Evolutionary conservation across 2,329 filamentous ascomycete genomes (phyloP), one percentile per base, ranked within the genome.

Genomic region (Microdochium paspali): DNA sequence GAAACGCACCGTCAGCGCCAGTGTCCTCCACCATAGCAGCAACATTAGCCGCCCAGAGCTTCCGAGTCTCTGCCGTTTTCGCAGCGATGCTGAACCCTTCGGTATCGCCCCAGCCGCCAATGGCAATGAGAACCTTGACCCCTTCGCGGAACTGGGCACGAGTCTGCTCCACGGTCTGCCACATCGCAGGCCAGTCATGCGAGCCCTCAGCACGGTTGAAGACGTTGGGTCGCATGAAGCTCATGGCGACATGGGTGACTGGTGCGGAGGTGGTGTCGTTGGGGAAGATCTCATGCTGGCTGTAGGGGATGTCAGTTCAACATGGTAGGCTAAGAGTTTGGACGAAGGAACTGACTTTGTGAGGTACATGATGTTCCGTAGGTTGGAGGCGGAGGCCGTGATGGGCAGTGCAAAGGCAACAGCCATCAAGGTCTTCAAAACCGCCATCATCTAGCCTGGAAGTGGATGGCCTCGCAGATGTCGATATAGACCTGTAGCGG

Each of bases 91-190:
- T 66, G 58, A 84, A 84, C 0, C 80, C 80, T 12, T 59, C 56
- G 0, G 74, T 76, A 49, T 84, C 79, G 1, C 75, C 81, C 80
- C 81, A 85, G 24, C 81, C 82, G 13, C 82, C 82, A 40, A 85
- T 73, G 18, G 81, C 76, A 49, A 85, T 72, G 70, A 81, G 76
- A 15, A 84, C 62, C 59, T 84, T 80, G 45, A 74, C 72, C 4
- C 68, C 70, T 0, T 72, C 59, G 12, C 69, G 59, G 47, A 80
- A 84, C 20, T 77, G 66, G 24, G 65, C 63, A 18, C 79, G 73
- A 42, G 80, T 67, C 3, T 72, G 68, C 1, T 63, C 57, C 2
- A 82, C 61, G 1, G 71, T 59, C 60, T 75, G 71, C 54, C 80
- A 82, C 3, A 61, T 26, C 23, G 18, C 47, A 0, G 80, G 78